Evolutionary conservation across 2,329 filamentous ascomycete genomes (phyloP).

Genomic region (Lachnellula willkommii): DNA sequence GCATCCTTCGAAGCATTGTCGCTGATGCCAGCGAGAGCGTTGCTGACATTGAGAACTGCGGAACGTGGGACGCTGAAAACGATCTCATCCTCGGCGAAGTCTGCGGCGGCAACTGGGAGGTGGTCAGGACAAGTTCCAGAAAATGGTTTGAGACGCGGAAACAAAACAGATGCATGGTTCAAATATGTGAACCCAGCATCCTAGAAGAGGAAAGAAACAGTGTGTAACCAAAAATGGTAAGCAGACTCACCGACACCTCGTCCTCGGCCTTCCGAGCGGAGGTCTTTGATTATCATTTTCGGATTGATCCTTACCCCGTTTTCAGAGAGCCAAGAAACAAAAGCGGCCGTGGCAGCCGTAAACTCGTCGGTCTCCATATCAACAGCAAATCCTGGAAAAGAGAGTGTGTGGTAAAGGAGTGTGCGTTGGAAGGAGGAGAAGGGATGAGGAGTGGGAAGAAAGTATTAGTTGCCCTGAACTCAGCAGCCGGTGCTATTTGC

Average conservation of each 20-base stretch:
- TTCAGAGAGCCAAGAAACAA: constrained; percentile 52
- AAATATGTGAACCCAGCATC: not conserved
- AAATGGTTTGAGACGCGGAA: not conserved
- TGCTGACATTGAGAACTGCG: constrained; percentile 54
- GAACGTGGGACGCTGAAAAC: constrained; percentile 60
- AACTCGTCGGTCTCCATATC: constrained; percentile 34
- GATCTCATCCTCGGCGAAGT: constrained; percentile 57
- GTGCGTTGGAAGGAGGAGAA: not conserved
- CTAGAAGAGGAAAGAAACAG: not conserved
- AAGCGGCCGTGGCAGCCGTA: constrained; percentile 43
- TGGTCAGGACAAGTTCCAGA: constrained; percentile 11
- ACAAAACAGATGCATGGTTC: not conserved
- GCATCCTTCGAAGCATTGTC: constrained; percentile 28
- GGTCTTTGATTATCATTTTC: constrained; percentile 54
- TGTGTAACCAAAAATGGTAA: not conserved
- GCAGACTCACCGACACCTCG: constrained; percentile 55
- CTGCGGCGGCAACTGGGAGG: constrained; percentile 47
- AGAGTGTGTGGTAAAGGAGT: not conserved
- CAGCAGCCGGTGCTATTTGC: no score
- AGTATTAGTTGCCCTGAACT: not conserved
- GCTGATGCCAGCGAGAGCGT: constrained; percentile 45
- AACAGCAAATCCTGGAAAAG: not conserved
- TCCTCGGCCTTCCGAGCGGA: constrained; percentile 50
- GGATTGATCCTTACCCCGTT: constrained; percentile 49
- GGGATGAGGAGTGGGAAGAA: not conserved